Base-by-base conservation (phyloP, 2,329 filamentous ascomycete species). In the Bisporella sp. region DNA sequence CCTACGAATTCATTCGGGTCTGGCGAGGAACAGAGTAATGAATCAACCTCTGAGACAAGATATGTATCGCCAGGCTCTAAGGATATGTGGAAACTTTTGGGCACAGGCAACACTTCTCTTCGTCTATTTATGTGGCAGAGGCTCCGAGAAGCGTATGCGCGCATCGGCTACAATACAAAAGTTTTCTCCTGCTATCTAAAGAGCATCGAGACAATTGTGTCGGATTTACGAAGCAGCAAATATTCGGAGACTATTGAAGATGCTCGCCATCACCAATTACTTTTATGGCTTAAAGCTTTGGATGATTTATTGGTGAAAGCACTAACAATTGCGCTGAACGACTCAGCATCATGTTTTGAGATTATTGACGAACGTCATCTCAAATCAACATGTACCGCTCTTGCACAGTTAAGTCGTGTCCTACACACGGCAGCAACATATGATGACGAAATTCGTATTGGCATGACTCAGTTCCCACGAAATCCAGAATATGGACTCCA, bases 71-170 rank as follows among this genome's bases (percentile, higher is more conserved):
- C 35, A 8, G 35, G 8, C 8, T 37, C n/a, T 8, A 8, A n/a
- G n/a, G 89, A 96, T 62, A 82, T 99, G 64, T 85, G 87, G 69
- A 88, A 87, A 50, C 97, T 97, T 56, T 73, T 99, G 4, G 78
- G 86, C 48, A 83, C 80, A 45, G 91, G 89, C 41, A 89, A 85
- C 62, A 86, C 90, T 1, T 89, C 91, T 48, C 72, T 97, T 46
- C 83, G 89, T 35, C 72, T 97, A 1, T 90, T 93, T 56, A 74
- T 99, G 1, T 99, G 93, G 93, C 85, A 87, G 54, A 83, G 89
- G 46, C 77, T 99, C n/a, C 84, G 89, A 37, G 87, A 93, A 56
- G 92, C 93, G 0, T 99, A 99, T 62, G 78, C 83, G 47, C 80
- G 79, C 6, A 95, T 99, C 54, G 80, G 87, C 6, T 96, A 96